phyloP scores from a whole-genome alignment of 768 basidiomycete species.

The Heimioporus sp. region DNA sequence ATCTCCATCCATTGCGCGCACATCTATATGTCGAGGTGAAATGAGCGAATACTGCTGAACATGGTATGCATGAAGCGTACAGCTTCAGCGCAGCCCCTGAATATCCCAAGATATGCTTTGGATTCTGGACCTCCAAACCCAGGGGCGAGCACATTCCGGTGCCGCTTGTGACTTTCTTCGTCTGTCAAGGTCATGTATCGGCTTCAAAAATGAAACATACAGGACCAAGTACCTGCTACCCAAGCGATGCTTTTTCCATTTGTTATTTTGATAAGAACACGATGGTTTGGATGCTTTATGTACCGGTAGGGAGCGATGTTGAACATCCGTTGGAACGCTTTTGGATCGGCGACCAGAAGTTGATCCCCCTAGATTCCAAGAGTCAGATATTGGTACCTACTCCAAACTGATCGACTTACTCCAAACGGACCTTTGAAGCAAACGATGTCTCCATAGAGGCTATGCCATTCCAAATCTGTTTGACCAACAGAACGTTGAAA shows the following conservation, averaged over 20 bases:
- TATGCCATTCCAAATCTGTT: too few relatives aligned
- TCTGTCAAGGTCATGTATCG: constrained; percentile 23
- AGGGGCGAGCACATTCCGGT: constrained; percentile 54
- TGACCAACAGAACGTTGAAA: too few relatives aligned
- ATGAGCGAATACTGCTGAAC: too few relatives aligned
- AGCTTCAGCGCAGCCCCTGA: constrained; percentile 36
- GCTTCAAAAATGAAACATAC: too few relatives aligned
- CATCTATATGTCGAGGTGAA: too few relatives aligned
- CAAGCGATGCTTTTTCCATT: constrained; percentile 37
- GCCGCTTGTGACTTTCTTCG: constrained; percentile 49
- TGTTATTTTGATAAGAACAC: constrained; percentile 10
- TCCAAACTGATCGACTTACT: too few relatives aligned
- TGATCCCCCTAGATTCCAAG: constrained; percentile 35
- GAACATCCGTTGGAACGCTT: constrained; percentile 40
- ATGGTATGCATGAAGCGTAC: constrained; percentile 11
- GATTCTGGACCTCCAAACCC: constrained; percentile 53
- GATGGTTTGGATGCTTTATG: constrained; percentile 32
- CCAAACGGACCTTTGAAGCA: too few relatives aligned
- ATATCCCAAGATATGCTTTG: constrained; percentile 49
- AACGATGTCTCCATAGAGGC: too few relatives aligned
- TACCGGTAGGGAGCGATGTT: constrained; percentile 41
- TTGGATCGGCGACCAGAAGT: constrained; percentile 46
- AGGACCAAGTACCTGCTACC: constrained; percentile 39
- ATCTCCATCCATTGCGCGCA: constrained; percentile 17
- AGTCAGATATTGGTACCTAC: too few relatives aligned